Conservation (phyloP, 176 grass and related monocot genomes). For the Avena sativa region DNA sequence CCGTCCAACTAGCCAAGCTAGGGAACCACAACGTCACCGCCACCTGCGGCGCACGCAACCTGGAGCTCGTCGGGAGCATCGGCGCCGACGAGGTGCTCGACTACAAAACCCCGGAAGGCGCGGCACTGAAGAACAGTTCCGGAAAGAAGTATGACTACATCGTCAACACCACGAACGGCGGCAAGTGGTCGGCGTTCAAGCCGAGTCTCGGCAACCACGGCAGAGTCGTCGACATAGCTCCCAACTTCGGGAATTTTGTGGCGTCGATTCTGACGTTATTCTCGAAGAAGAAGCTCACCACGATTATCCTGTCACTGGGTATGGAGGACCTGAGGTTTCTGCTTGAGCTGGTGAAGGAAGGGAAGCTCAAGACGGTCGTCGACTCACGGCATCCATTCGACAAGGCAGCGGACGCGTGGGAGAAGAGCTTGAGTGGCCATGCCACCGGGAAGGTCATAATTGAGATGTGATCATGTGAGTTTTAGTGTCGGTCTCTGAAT, state of each 20-base stretch:
- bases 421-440: constrained; percentile 6
- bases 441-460: neutral
- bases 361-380: neutral
- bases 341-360: constrained; percentile 19
- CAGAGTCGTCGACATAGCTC: neutral
- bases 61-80: neutral
- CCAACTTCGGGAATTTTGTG: neutral
- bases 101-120: neutral
- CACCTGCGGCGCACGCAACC: neutral
- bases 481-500: neutral
- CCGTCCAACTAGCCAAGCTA: neutral
- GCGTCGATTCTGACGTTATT: neutral
- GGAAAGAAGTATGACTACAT: constrained; percentile 18
- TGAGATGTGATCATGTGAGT: constrained; percentile 14
- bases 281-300: neutral
- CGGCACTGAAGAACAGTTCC: neutral
- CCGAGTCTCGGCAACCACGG: neutral
- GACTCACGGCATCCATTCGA: constrained; percentile 9
- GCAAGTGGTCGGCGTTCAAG: constrained; percentile 8
- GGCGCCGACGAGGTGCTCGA: constrained; percentile 14
- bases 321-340: constrained; percentile 9
- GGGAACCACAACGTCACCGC: neutral
- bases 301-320: neutral
- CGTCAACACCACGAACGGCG: neutral
- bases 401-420: neutral